Percentiles rank a stretch among this genome's conserved stretches.
Evolutionary conservation across 768 basidiomycete genomes (phyloP).

Genomic region (Cystofilobasidium bisporidii): DNA sequence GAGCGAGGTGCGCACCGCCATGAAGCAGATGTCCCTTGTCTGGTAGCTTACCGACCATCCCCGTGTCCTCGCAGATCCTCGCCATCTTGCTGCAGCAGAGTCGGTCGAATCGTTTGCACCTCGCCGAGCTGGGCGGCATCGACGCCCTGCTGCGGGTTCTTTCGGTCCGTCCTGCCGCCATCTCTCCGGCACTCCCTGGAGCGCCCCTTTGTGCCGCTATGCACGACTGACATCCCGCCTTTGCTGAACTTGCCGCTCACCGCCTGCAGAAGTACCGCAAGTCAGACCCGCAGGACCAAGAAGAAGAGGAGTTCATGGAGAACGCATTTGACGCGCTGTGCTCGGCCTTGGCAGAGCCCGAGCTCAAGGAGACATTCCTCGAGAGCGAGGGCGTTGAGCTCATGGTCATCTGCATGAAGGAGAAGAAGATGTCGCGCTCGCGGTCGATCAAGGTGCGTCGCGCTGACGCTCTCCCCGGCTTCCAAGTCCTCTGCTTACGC

Average conservation of each 20-base stretch:
- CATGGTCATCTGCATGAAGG: conserved; percentile 97
- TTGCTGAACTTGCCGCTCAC: too few relatives aligned
- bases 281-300: conserved; percentile 70
- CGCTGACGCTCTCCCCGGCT: background rate
- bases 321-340: conserved; percentile 87
- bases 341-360: conserved; percentile 66
- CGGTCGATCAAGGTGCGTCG: conserved; percentile 62
- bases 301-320: conserved; percentile 97
- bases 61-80: conserved; percentile 39
- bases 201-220: too few relatives aligned
- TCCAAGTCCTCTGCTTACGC: background rate
- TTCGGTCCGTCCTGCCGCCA: conserved; percentile 52
- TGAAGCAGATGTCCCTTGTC: background rate
- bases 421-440: conserved; percentile 68
- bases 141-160: conserved; percentile 65
- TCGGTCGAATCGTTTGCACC: conserved; percentile 54
- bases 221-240: too few relatives aligned
- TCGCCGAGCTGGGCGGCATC: conserved; percentile 67
- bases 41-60: background rate
- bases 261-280: conserved; percentile 68
- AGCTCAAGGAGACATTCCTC: conserved; percentile 72
- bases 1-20: conserved; percentile 55
- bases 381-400: conserved; percentile 87
- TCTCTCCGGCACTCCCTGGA: too few relatives aligned
- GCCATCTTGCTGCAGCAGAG: conserved; percentile 78